phyloP scores from a whole-genome alignment of 148 eudicot species.

The Vaccinium macrocarpon region DNA sequence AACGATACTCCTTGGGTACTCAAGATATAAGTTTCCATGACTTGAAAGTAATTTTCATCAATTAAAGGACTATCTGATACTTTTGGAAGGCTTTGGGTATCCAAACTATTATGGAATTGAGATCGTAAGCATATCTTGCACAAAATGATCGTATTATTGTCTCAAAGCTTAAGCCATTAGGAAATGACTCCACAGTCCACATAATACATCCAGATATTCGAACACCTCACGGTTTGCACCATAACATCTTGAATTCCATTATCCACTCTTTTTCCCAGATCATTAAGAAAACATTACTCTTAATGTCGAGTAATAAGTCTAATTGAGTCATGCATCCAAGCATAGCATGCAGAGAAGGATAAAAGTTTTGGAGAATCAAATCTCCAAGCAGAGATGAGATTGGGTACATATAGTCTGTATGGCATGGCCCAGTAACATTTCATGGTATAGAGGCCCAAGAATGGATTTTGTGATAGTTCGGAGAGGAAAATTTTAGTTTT shows the following conservation, averaged over 20 bases:
- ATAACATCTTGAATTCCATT: neutral
- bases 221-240: neutral
- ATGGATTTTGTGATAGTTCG: neutral
- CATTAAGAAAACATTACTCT: neutral
- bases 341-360: too few species aligned
- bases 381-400: neutral
- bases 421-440: neutral
- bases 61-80: neutral
- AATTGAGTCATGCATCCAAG: neutral
- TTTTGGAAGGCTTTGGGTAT: neutral
- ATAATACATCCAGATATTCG: neutral
- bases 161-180: neutral
- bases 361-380: neutral
- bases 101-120: neutral
- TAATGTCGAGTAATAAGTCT: neutral
- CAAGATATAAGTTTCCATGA: neutral
- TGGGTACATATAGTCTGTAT: neutral
- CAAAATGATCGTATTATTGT: neutral
- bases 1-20: neutral
- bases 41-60: neutral
- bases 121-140: neutral
- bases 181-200: neutral
- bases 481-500: neutral
- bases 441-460: neutral
- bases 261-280: neutral